These are phyloP conservation scores for Fusarium nanum DNA, from an alignment of 2,329 filamentous ascomycete species.

Conservation along the genomic window DNA sequence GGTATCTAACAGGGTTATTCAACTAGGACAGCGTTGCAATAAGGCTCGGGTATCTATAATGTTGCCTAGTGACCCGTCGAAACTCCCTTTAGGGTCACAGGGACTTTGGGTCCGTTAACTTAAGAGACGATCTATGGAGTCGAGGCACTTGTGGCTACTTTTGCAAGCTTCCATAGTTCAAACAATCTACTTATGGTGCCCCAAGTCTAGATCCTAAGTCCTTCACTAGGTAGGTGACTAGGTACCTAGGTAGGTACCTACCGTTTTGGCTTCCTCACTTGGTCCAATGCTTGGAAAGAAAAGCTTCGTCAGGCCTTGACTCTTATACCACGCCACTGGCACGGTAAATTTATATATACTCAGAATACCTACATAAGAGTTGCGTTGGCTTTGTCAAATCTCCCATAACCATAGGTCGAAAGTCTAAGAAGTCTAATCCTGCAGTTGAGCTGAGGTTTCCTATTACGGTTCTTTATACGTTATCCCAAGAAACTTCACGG, in stretches of 20 bases:
- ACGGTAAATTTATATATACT: background rate
- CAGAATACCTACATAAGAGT: background rate
- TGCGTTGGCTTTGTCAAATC: too few species aligned
- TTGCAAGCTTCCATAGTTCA: background rate
- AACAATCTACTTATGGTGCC: accelerated
- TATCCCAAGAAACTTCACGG: background rate
- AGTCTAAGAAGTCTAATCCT: background rate
- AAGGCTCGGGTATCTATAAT: background rate
- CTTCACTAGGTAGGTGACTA: too few species aligned
- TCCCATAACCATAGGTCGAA: background rate
- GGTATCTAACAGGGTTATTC: background rate
- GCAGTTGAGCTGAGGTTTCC: background rate
- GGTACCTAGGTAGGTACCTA: too few species aligned
- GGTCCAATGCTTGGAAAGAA: background rate
- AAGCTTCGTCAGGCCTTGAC: background rate
- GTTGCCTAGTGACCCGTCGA: background rate
- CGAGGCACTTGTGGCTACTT: background rate
- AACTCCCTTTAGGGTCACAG: background rate
- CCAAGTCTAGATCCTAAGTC: background rate
- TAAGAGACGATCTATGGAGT: background rate
- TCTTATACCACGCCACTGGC: background rate
- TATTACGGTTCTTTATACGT: background rate
- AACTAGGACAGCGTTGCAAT: background rate
- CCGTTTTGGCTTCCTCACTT: background rate
- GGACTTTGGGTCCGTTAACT: background rate